Percentiles rank a stretch among this genome's conserved stretches.
These are phyloP conservation scores for Heliosperma pusillum DNA, from an alignment of 148 eudicot species.

Conservation along the genomic window DNA sequence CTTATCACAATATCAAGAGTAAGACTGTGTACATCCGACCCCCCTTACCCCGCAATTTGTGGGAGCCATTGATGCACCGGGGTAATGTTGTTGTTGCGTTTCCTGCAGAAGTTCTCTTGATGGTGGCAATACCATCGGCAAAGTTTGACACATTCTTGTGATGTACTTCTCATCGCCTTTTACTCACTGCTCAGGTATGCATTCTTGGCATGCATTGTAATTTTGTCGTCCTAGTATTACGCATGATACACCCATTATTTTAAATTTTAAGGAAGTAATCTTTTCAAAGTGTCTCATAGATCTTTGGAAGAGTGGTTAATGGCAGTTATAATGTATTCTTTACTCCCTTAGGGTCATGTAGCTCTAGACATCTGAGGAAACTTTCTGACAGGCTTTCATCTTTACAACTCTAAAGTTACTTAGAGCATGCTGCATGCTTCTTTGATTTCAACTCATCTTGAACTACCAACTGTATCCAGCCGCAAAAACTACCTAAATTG, in stretches of 20 bases:
- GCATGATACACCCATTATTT: background rate
- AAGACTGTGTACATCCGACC: no score
- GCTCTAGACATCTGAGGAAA: slow-evolving; percentile 12
- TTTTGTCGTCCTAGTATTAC: background rate
- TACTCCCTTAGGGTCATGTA: background rate
- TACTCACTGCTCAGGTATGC: background rate
- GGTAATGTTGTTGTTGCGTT: no score
- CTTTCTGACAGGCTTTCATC: slow-evolving; percentile 15
- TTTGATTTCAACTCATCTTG: slow-evolving; percentile 2
- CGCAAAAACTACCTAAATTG: slow-evolving; percentile 18
- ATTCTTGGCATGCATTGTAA: background rate
- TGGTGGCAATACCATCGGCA: no score
- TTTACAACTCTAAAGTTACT: slow-evolving; percentile 18
- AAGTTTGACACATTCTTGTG: background rate
- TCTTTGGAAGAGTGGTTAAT: background rate
- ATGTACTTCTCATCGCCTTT: background rate
- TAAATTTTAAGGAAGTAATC: background rate
- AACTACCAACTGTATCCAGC: slow-evolving; percentile 20
- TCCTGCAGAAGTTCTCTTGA: no score
- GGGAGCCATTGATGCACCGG: no score
- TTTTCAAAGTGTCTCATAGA: background rate
- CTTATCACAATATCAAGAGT: background rate
- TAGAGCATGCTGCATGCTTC: slow-evolving; percentile 5
- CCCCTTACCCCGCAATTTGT: no score
- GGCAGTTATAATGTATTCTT: background rate